Conservation (phyloP, 495 filamentous ascomycete species). For the Paragyromitra xinjiangensis region DNA sequence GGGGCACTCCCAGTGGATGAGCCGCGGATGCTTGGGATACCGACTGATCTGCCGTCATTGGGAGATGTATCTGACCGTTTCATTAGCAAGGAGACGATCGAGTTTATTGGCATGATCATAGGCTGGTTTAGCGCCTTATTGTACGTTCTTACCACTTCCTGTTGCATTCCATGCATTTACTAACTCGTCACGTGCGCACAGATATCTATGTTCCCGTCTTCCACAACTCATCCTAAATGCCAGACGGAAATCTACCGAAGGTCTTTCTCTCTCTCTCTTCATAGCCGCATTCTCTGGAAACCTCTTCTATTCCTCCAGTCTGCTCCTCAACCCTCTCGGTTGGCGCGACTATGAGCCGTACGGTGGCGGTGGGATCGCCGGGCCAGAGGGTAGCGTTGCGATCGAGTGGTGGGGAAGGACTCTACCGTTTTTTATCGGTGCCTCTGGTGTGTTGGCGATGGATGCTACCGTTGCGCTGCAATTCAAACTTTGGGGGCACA, state of each 20-base stretch:
- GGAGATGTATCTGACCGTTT: constrained; percentile 20
- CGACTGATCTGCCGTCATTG: constrained; percentile 8
- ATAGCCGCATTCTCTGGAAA: constrained; percentile 77
- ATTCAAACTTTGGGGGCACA: constrained; percentile 57
- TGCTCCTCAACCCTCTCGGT: constrained; percentile 73
- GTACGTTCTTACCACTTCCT: constrained; percentile 21
- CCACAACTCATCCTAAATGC: constrained; percentile 77
- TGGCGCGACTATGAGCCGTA: constrained; percentile 70
- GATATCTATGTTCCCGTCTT: constrained; percentile 74
- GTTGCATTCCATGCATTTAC: neutral
- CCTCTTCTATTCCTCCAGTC: constrained; percentile 73
- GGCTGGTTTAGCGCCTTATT: constrained; percentile 46
- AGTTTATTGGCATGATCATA: constrained; percentile 39
- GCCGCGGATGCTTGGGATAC: neutral
- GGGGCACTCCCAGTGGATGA: constrained; percentile 47
- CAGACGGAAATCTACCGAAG: constrained; percentile 71
- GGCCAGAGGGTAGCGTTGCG: constrained; percentile 66
- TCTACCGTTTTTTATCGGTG: constrained; percentile 76
- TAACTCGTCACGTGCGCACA: constrained; percentile 24
- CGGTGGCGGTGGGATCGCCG: constrained; percentile 74
- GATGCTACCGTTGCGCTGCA: constrained; percentile 74
- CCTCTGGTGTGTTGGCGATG: constrained; percentile 72
- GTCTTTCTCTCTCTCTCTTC: constrained; percentile 74
- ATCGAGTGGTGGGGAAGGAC: constrained; percentile 68
- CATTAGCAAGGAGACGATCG: constrained; percentile 31